Conservation (phyloP, 2,329 filamentous ascomycete genomes). For the Phaeosphaeriaceae sp. region DNA sequence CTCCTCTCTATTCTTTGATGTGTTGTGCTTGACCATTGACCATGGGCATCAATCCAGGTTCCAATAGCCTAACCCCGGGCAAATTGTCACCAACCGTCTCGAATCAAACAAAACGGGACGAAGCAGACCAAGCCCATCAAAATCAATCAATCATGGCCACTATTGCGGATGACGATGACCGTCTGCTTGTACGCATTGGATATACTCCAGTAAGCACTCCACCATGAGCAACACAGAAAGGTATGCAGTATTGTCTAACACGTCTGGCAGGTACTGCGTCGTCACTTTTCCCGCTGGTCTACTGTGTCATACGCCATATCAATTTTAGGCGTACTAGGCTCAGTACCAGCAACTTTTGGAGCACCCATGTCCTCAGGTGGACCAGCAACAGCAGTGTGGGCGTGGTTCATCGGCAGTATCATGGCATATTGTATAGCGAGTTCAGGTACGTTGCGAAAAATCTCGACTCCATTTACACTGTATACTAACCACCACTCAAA, state of each 20-base stretch:
- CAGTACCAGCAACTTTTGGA: conserved; percentile 68
- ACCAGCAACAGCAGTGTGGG: conserved; percentile 69
- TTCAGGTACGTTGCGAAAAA: conserved; percentile 51
- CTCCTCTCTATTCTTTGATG: conserved; percentile 25
- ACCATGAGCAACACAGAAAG: too few relatives aligned
- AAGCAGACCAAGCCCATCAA: conserved; percentile 20
- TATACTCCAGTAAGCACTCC: conserved; percentile 62
- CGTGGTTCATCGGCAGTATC: conserved; percentile 67
- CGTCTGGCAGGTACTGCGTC: conserved; percentile 59
- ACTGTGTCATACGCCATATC: conserved; percentile 71
- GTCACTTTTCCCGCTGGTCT: conserved; percentile 71
- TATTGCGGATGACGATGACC: conserved; percentile 66
- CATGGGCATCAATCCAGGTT: conserved; percentile 39
- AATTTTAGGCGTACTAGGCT: conserved; percentile 69
- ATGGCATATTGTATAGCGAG: conserved; percentile 70
- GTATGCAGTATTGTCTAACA: conserved; percentile 24
- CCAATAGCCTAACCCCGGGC: conserved; percentile 20
- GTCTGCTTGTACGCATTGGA: conserved; percentile 65
- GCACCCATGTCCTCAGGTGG: conserved; percentile 65
- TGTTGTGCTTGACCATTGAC: conserved; percentile 25
- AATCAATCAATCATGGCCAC: conserved; percentile 51
- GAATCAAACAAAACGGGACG: conserved; percentile 33
- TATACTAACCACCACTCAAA: conserved; percentile 2
- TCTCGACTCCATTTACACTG: background rate
- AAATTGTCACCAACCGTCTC: conserved; percentile 21